These are phyloP conservation scores for Parascedosporium putredinis DNA, from an alignment of 2,329 filamentous ascomycete species.

Conservation along the genomic window DNA sequence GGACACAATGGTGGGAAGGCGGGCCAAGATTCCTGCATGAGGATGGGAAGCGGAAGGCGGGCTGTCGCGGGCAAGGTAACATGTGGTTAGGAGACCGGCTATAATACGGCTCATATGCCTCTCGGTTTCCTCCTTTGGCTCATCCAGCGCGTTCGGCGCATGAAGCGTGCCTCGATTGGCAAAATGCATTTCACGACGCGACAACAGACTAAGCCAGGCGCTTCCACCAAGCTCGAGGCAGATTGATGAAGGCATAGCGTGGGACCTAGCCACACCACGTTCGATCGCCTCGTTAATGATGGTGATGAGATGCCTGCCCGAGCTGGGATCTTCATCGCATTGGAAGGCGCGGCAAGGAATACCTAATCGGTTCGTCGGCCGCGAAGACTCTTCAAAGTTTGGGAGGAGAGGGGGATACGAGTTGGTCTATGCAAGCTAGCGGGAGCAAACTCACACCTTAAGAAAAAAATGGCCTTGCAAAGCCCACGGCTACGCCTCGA, in stretches of 20 bases:
- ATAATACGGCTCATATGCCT: conserved; percentile 5
- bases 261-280: no score
- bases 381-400: no score
- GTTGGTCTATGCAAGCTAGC: background rate
- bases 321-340: background rate
- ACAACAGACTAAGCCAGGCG: background rate
- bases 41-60: background rate
- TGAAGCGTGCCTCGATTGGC: conserved; percentile 1
- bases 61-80: background rate
- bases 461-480: background rate
- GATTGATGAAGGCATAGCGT: no score
- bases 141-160: background rate
- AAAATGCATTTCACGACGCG: background rate
- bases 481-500: background rate
- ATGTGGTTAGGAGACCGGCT: conserved; percentile 4
- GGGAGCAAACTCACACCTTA: no score
- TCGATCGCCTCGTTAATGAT: background rate
- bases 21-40: conserved; percentile 1
- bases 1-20: background rate
- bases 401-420: no score
- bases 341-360: background rate
- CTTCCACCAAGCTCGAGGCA: background rate
- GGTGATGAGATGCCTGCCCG: background rate
- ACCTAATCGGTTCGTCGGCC: conserved; percentile 1
- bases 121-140: conserved; percentile 5